Percentiles rank a stretch among this genome's conserved stretches.
Evolutionary conservation across 495 filamentous ascomycete species (phyloP).

Genomic region (Daldinia bambusicola): DNA sequence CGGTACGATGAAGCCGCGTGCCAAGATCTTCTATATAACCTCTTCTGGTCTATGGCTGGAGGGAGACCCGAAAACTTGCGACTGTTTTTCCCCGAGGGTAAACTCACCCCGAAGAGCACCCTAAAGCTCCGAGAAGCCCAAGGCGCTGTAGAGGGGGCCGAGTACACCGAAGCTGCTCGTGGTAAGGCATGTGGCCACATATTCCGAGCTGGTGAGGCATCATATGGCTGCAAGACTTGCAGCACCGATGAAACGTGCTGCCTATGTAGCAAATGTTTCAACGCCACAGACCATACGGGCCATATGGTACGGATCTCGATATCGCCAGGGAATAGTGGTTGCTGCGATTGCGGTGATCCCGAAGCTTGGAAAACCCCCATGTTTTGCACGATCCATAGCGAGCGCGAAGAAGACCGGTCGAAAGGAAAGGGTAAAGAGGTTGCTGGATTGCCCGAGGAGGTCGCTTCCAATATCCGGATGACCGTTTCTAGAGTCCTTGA

Average conservation of each 20-base stretch:
- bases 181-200: slow-evolving; percentile 98
- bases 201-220: slow-evolving; percentile 89
- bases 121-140: slow-evolving; percentile 87
- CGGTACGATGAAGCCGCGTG: slow-evolving; percentile 77
- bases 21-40: slow-evolving; percentile 74
- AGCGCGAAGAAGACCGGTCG: slow-evolving; percentile 60
- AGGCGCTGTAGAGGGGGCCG: slow-evolving; percentile 90
- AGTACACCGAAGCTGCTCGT: slow-evolving; percentile 91
- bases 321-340: slow-evolving; percentile 89
- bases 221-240: slow-evolving; percentile 93
- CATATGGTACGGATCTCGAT: slow-evolving; percentile 89
- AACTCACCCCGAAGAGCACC: slow-evolving; percentile 60
- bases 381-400: slow-evolving; percentile 92
- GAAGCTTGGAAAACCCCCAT: slow-evolving; percentile 92
- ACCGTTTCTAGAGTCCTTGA: slow-evolving; percentile 88
- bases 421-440: slow-evolving; percentile 73
- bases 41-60: slow-evolving; percentile 86
- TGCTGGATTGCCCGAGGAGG: slow-evolving; percentile 71
- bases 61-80: slow-evolving; percentile 76
- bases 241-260: slow-evolving; percentile 87
- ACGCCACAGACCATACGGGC: slow-evolving; percentile 92
- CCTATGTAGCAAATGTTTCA: slow-evolving; percentile 90
- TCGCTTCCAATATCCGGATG: slow-evolving; percentile 77
- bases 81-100: slow-evolving; percentile 82
- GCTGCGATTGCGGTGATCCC: slow-evolving; percentile 95